Evolutionary conservation across 257 asterid species (phyloP).

Genomic region (Nicotiana otophora): DNA sequence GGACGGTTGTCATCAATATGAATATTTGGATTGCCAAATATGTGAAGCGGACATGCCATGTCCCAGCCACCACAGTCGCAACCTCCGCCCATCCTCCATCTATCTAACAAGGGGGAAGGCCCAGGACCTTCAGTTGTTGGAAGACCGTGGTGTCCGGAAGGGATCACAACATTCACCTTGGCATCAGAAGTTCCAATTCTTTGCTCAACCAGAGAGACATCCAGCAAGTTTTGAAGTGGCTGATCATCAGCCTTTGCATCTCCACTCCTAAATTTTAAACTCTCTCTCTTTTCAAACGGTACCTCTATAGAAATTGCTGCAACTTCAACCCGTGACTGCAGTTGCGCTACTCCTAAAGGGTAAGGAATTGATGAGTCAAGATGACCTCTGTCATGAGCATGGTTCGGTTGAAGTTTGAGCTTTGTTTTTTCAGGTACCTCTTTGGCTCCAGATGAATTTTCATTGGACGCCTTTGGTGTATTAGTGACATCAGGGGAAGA

Average conservation of each 20-base stretch:
- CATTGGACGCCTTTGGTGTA: slow-evolving; percentile 27
- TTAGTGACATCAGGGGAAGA: slow-evolving; percentile 34
- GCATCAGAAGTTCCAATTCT: slow-evolving; percentile 25
- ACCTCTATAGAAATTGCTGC: slow-evolving; percentile 70
- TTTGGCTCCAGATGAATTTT: slow-evolving; percentile 19
- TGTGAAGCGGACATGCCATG: slow-evolving; percentile 75
- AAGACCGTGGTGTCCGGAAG: slow-evolving; percentile 73
- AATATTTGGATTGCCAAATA: slow-evolving; percentile 42
- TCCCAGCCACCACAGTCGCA: slow-evolving; percentile 99
- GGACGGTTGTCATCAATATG: slow-evolving; percentile 32
- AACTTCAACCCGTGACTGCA: slow-evolving; percentile 57
- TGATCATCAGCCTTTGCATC: slow-evolving; percentile 33
- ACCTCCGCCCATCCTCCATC: slow-evolving; percentile 92
- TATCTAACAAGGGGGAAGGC: slow-evolving; percentile 72
- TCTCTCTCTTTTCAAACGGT: slow-evolving; percentile 70
- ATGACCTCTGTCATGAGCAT: slow-evolving; percentile 17
- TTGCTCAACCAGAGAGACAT: slow-evolving; percentile 31
- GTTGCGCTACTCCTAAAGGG: slow-evolving; percentile 35
- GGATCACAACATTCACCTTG: slow-evolving; percentile 71
- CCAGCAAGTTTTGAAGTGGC: slow-evolving; percentile 34
- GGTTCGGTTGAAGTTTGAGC: slow-evolving; percentile 22
- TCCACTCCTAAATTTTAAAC: slow-evolving; percentile 44
- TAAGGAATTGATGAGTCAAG: slow-evolving; percentile 15
- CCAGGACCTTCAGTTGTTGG: slow-evolving; percentile 53
- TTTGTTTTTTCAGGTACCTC: slow-evolving; percentile 20